Evolutionary conservation across 129 eudicot genomes (phyloP), one percentile per base, ranked within the genome.

Genomic region (Lactuca sativa): DNA sequence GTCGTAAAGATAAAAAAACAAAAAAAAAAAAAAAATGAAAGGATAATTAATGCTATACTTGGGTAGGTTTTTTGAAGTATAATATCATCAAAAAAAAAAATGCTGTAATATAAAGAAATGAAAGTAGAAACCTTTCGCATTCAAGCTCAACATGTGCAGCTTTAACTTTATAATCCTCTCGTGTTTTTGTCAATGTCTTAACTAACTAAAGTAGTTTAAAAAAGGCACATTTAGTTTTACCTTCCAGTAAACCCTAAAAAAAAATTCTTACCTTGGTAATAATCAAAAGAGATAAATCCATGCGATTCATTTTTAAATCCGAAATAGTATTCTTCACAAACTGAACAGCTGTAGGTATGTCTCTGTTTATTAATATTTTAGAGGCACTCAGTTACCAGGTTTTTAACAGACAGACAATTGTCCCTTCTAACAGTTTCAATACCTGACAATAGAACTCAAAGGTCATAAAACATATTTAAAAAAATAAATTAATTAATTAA

Each of bases 391-490:
- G 78, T 93, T 49, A 93, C 92, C 69, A 93, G 85, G 77, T 93
- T 93, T 62, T 93, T 93, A 9, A 93, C 98, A 69, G 89, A 68
- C 71, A 93, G 79, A 71, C 98, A 93, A 75, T 93, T 93, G 84
- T 93, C 98, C 82, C 98, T 85, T 69, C 98, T 74, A 70, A 93
- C 98, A 8, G 98, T 90, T 85, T 93, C 98, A 87, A 93, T 93
- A 2, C 98, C 98, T 93, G 92, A 9, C 61, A 74, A 73, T 51
- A 18, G 38, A 65, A 74, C 43, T 36, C 74, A 56, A 3, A 37
- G 67, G 63, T 48, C 51, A 51, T 34, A 1, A 16, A 18, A 62
- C 37, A 57, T 37, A n/a, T n/a, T n/a, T n/a, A n/a, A n/a, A n/a
- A n/a, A n/a, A n/a, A n/a, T n/a, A n/a, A n/a, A n/a, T n/a, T n/a